Conservation (phyloP, 768 basidiomycete genomes). For the Steccherinum ochraceum region DNA sequence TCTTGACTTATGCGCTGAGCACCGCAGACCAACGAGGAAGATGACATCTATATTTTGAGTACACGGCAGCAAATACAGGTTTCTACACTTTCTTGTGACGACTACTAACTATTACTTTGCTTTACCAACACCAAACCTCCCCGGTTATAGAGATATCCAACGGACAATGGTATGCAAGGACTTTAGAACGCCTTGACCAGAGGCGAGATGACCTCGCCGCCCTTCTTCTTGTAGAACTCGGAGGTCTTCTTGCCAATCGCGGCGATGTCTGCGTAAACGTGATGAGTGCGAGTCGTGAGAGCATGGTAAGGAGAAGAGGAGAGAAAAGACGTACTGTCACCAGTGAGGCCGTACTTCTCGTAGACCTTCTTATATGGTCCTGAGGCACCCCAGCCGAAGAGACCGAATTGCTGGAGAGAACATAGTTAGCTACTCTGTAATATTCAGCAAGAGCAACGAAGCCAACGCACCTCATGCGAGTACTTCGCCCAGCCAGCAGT, state of each 20-base stretch:
- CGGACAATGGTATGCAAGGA: too few species aligned
- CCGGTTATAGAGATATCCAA: background rate
- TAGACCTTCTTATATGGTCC: conserved; percentile 90
- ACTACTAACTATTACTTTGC: background rate
- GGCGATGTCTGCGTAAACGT: conserved; percentile 55
- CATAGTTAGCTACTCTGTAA: too few species aligned
- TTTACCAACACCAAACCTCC: background rate
- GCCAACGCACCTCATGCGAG: background rate
- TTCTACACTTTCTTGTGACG: background rate
- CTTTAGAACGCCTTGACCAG: conserved; percentile 61
- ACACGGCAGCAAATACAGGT: background rate
- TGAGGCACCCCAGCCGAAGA: conserved; percentile 78
- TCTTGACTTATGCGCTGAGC: too few species aligned
- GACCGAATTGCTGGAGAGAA: conserved; percentile 86
- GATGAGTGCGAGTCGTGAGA: background rate
- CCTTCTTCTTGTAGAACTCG: conserved; percentile 78
- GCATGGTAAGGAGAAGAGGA: conserved; percentile 1
- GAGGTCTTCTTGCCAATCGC: conserved; percentile 80
- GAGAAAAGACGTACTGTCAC: conserved; percentile 43
- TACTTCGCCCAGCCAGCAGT: conserved; percentile 26
- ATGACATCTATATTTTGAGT: background rate
- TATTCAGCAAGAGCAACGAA: too few species aligned
- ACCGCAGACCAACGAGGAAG: background rate
- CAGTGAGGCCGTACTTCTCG: conserved; percentile 84
- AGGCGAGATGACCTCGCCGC: conserved; percentile 66